A percentile compares a stretch with the other conserved stretches of the same genome.
These are phyloP conservation scores for Beta corolliflora DNA, from an alignment of 179 eudicot genomes.

Conservation along the genomic window DNA sequence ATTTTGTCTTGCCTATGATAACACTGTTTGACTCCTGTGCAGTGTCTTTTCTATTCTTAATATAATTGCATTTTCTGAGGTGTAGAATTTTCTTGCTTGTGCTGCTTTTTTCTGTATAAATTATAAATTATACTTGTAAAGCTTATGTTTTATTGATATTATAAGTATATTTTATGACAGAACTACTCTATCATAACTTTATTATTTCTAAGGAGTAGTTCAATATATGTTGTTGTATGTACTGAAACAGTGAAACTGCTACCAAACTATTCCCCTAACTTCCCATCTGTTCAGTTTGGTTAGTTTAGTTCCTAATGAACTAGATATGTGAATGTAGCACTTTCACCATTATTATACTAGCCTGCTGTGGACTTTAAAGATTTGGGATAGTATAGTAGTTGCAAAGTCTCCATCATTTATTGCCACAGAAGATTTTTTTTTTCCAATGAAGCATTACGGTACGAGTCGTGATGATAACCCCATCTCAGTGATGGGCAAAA, in stretches of 20 bases:
- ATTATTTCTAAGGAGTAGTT: neutral
- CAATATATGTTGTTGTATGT: neutral
- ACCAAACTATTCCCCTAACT: constrained; percentile 17
- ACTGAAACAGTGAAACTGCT: neutral
- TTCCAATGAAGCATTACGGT: neutral
- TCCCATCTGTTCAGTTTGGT: constrained; percentile 27
- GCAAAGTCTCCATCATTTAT: constrained; percentile 51
- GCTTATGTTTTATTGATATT: neutral
- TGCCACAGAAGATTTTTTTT: constrained; percentile 17
- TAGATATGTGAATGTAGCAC: constrained; percentile 38
- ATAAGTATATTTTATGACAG: neutral
- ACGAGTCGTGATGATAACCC: neutral
- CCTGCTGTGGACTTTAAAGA: constrained; percentile 34
- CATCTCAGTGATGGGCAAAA: neutral
- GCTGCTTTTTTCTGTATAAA: neutral
- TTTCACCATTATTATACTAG: constrained; percentile 38
- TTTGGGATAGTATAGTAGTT: constrained; percentile 43
- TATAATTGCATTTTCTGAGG: neutral
- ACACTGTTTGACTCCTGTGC: constrained; percentile 34
- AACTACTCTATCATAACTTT: neutral
- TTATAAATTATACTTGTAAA: neutral
- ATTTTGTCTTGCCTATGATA: constrained; percentile 35
- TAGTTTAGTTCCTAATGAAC: constrained; percentile 38
- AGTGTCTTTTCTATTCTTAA: constrained; percentile 22
- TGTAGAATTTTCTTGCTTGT: neutral